Evolutionary conservation across 495 filamentous ascomycete genomes (phyloP).

Genomic region (Daldinia caldariorum): DNA sequence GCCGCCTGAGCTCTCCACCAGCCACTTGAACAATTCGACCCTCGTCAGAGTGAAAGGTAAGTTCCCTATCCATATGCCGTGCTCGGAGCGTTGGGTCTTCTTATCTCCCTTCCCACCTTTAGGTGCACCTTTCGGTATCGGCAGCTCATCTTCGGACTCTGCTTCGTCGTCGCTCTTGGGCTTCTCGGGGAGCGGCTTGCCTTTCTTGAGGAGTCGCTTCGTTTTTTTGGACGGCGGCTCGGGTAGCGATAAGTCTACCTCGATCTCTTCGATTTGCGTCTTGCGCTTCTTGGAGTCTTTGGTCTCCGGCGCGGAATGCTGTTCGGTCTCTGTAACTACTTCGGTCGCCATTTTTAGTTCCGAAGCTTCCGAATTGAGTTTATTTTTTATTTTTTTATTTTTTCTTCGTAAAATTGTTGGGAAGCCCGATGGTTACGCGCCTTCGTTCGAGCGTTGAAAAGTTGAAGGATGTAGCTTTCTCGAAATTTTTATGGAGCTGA

Average conservation of each 20-base stretch:
- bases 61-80: conserved; percentile 97
- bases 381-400: too few species aligned
- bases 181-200: conserved; percentile 61
- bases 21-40: conserved; percentile 75
- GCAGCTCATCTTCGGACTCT: conserved; percentile 46
- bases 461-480: conserved; percentile 9
- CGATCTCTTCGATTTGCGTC: conserved; percentile 76
- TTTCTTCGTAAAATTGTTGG: not conserved
- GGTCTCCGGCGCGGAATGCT: not conserved
- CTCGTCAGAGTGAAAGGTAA: conserved; percentile 81
- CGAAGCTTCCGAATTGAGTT: not conserved
- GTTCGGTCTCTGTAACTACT: conserved; percentile 19
- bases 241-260: conserved; percentile 86
- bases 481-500: conserved; percentile 48
- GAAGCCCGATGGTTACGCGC: not conserved
- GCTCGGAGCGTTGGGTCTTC: conserved; percentile 72
- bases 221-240: conserved; percentile 95
- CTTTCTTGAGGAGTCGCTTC: conserved; percentile 81
- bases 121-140: conserved; percentile 45
- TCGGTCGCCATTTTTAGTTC: conserved; percentile 24
- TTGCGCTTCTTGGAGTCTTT: conserved; percentile 71
- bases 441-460: conserved; percentile 16
- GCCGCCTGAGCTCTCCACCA: conserved; percentile 71
- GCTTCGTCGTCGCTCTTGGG: conserved; percentile 56
- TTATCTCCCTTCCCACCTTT: conserved; percentile 51